Evolutionary conservation across 1,139 yeast species (phyloP).

Genomic region (Magnusiomyces magnusii): DNA sequence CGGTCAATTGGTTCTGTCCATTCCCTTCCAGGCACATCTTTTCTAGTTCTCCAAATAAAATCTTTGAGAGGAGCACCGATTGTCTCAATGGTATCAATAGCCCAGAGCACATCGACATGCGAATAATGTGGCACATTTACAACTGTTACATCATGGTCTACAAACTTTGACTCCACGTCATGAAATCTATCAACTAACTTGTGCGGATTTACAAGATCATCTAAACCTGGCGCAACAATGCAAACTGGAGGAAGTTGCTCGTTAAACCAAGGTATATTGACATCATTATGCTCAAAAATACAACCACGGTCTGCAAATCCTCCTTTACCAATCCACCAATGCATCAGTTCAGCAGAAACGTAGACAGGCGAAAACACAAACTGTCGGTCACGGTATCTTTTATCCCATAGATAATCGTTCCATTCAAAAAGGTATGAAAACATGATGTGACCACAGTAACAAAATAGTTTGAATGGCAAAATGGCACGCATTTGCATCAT

Average conservation of each 20-base stretch:
- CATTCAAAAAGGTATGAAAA: constrained; percentile 81
- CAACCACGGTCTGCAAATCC: constrained; percentile 51
- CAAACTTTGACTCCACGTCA: constrained; percentile 20
- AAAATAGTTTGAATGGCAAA: constrained; percentile 44
- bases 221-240: constrained; percentile 55
- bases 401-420: constrained; percentile 76
- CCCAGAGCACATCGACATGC: constrained; percentile 91
- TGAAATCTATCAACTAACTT: constrained; percentile 46
- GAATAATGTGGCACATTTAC: constrained; percentile 47
- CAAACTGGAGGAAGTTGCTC: constrained; percentile 45
- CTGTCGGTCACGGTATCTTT: constrained; percentile 56
- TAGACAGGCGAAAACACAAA: constrained; percentile 82
- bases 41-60: constrained; percentile 21
- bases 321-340: constrained; percentile 70
- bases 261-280: constrained; percentile 49
- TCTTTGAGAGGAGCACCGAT: constrained; percentile 40
- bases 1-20: background rate
- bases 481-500: constrained; percentile 31
- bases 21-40: background rate
- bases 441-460: constrained; percentile 63
- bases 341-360: constrained; percentile 72
- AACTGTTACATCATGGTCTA: constrained; percentile 19
- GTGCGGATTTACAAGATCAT: constrained; percentile 59
- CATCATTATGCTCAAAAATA: constrained; percentile 38
- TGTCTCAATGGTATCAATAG: constrained; percentile 54